Conservation (phyloP, 2,329 filamentous ascomycete species). For the Incumbomyces lentus region DNA sequence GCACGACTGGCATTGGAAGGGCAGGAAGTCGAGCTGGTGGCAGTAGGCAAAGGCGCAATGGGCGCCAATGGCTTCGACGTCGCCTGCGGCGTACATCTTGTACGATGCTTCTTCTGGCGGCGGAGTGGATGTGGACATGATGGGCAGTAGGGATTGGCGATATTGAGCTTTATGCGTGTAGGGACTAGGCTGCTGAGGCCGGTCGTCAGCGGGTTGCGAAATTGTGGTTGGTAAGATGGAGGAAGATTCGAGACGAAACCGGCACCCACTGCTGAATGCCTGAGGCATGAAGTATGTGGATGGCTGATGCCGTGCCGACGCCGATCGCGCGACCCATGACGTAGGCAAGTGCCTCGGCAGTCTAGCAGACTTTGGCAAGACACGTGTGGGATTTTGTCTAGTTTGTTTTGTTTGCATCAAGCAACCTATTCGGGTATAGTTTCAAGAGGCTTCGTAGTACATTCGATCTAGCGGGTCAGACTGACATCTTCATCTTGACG, state of each 20-base stretch:
- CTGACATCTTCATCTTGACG: conserved; percentile 98
- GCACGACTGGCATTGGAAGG: conserved; percentile 88
- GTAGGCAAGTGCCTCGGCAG: too few species aligned
- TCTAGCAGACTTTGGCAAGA: too few species aligned
- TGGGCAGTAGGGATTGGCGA: conserved; percentile 4
- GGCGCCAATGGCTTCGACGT: conserved; percentile 74
- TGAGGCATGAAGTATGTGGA: too few species aligned
- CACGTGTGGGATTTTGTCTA: too few species aligned
- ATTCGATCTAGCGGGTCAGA: too few species aligned
- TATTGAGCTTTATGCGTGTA: too few species aligned
- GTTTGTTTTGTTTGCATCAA: too few species aligned
- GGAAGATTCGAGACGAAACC: not conserved
- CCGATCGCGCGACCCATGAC: too few species aligned
- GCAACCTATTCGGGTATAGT: too few species aligned
- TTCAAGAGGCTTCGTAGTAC: too few species aligned
- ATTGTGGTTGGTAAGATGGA: not conserved
- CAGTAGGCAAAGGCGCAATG: conserved; percentile 91
- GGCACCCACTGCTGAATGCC: too few species aligned
- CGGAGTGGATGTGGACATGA: conserved; percentile 16
- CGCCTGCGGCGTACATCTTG: conserved; percentile 42
- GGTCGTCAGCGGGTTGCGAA: not conserved
- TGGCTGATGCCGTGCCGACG: too few species aligned
- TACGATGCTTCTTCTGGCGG: conserved; percentile 14
- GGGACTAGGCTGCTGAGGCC: not conserved
- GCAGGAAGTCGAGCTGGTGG: conserved; percentile 90